phyloP scores from a whole-genome alignment of 2,329 filamentous ascomycete species.

The Fulvia fulva region DNA sequence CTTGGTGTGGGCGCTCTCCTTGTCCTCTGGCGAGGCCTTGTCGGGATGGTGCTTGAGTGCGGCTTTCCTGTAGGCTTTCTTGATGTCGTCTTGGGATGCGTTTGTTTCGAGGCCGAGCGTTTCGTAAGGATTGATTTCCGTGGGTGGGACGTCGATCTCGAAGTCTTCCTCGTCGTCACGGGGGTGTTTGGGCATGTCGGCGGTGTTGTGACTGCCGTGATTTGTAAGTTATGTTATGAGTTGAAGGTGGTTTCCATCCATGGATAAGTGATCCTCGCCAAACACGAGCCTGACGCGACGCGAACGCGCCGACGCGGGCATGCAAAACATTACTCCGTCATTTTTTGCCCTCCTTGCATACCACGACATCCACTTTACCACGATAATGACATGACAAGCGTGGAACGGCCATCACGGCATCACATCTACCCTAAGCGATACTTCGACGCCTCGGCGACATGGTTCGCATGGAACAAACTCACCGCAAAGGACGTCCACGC shows the following conservation, averaged over 20 bases:
- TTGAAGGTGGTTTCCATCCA: background rate
- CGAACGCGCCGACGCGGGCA: conserved; percentile 5
- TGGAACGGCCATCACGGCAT: conserved; percentile 2
- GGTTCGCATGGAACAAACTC: conserved; percentile 60
- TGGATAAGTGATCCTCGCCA: background rate
- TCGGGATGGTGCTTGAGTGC: conserved; percentile 75
- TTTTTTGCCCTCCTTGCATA: conserved; percentile 4
- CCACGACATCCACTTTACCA: conserved; percentile 2
- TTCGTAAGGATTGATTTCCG: conserved; percentile 72
- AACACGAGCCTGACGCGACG: background rate
- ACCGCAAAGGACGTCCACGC: conserved; percentile 53
- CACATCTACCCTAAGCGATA: conserved; percentile 56
- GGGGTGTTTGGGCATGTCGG: conserved; percentile 16
- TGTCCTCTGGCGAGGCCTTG: conserved; percentile 56
- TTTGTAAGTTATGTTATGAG: background rate
- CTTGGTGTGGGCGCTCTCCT: conserved; percentile 67
- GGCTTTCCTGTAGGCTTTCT: conserved; percentile 84
- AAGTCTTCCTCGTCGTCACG: conserved; percentile 45
- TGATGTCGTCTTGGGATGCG: conserved; percentile 76
- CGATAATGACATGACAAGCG: conserved; percentile 37
- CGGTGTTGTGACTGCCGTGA: background rate
- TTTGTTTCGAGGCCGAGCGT: conserved; percentile 64
- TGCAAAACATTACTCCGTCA: conserved; percentile 2
- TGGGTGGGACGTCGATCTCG: conserved; percentile 58
- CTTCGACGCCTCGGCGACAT: conserved; percentile 58